These are phyloP conservation scores for Colletotrichum karsti DNA, from an alignment of 2,329 filamentous ascomycete genomes.

Conservation along the genomic window DNA sequence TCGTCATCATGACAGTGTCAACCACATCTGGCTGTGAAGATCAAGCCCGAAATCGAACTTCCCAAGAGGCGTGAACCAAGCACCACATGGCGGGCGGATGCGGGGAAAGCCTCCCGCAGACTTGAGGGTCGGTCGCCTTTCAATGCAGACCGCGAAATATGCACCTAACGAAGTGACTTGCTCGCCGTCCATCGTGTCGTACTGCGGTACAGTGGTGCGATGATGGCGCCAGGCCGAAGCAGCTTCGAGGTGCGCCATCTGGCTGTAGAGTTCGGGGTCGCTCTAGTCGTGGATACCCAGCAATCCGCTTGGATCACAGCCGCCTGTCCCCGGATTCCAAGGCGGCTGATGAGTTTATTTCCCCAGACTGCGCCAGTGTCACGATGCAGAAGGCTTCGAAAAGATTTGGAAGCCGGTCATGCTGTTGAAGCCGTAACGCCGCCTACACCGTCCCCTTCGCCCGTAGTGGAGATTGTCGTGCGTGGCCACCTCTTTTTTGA, in stretches of 20 bases:
- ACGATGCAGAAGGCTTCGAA: neutral
- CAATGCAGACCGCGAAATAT: neutral
- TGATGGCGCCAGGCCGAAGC: conserved; percentile 14
- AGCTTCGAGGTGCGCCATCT: neutral
- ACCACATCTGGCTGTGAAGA: neutral
- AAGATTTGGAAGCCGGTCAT: neutral
- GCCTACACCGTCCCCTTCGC: neutral
- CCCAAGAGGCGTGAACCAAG: neutral
- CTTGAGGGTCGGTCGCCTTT: too few species aligned
- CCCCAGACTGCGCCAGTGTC: conserved; percentile 13
- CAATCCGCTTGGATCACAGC: neutral
- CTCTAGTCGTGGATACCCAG: neutral
- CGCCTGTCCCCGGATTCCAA: conserved; percentile 16
- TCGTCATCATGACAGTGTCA: conserved; percentile 25
- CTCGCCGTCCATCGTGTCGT: neutral
- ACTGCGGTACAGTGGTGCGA: too few species aligned
- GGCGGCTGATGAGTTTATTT: conserved; percentile 1
- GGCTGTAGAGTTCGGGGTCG: neutral
- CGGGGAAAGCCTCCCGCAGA: conserved; percentile 19
- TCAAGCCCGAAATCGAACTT: neutral
- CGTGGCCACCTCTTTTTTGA: neutral
- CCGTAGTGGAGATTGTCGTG: neutral
- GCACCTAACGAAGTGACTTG: neutral
- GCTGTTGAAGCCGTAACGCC: neutral
- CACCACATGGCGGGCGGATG: conserved; percentile 15